Evolutionary conservation across 2,329 filamentous ascomycete genomes (phyloP), one percentile per base, ranked within the genome.

Genomic region (Hortaea werneckii): DNA sequence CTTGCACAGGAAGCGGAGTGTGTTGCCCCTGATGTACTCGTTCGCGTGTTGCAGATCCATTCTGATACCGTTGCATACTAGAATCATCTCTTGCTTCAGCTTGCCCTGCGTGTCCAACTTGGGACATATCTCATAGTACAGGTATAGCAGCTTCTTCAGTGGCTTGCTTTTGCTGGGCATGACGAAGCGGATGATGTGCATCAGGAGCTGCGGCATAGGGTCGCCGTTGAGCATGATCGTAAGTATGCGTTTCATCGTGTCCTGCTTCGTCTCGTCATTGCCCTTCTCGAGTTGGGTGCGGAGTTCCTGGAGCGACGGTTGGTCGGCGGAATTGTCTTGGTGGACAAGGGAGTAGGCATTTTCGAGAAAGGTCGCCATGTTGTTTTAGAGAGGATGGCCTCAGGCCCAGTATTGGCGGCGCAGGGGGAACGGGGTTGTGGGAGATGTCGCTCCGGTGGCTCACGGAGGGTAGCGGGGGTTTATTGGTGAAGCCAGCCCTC

Each of bases 121-220:
- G 37, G 90, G 92, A 67, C 92, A 96, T 65, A 96, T 92, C 71
- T 98, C 92, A 66, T 96, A 95, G 74, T 98, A 98, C 68, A 98
- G 92, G 72, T 98, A 98, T 46, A 98, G 79, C 50, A 98, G 78
- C 75, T 98, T 98, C 79, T 98, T 98, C 60, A 98, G 75, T 37
- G 84, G 75, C 73, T 98, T 98, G 69, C 85, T 87, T 74, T 94
- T 95, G 53, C 88, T 95, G 10, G 92, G 92, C 92, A 98, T 98
- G 59, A 98, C 89, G 66, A 98, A 98, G 66, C 92, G 87, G 67
- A 98, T 98, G 63, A 98, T 98, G 73, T 96, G 92, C 92, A 98
- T 98, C 58, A 98, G 81, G 13, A 98, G 77, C 57, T 88, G 83
- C 27, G 89, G 85, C 83, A 98, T 92, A 37, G 92, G 83, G 64